These are phyloP conservation scores for Mycena metata DNA, from an alignment of 768 basidiomycete species.

Conservation along the genomic window DNA sequence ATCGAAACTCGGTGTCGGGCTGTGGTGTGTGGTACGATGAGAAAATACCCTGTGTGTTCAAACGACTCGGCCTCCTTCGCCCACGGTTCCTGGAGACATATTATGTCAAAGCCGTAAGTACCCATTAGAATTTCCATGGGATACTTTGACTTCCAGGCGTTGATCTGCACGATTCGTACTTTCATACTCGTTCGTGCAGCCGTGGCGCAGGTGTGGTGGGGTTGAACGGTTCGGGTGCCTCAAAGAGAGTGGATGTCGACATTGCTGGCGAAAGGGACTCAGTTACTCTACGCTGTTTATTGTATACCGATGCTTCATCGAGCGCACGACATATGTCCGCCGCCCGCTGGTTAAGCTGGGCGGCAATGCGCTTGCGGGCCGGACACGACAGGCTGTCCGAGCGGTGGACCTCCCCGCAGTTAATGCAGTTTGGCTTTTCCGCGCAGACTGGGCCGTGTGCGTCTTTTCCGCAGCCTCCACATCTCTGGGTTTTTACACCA, in stretches of 20 bases:
- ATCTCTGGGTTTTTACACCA: neutral
- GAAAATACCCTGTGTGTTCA: neutral
- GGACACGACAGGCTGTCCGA: neutral
- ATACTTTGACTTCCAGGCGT: conserved; percentile 8
- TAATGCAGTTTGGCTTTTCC: neutral
- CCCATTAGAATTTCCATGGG: conserved; percentile 19
- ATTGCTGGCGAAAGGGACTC: too few relatives aligned
- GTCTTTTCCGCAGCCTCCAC: neutral
- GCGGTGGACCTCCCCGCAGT: neutral
- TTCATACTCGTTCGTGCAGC: too few relatives aligned
- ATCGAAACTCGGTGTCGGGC: neutral
- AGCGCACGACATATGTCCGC: too few relatives aligned
- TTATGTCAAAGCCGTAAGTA: conserved; percentile 8
- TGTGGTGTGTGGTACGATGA: neutral
- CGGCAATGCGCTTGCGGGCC: neutral
- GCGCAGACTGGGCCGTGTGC: neutral
- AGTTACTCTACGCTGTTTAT: too few relatives aligned
- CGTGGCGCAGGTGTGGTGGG: too few relatives aligned
- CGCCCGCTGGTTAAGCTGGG: neutral
- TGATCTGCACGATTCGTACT: neutral
- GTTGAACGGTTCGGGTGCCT: too few relatives aligned
- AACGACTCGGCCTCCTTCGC: neutral
- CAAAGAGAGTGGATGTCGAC: too few relatives aligned
- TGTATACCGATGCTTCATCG: too few relatives aligned
- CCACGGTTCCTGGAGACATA: conserved; percentile 12